Conservation (phyloP, 2,329 filamentous ascomycete genomes). For the Pseudogymnoascus sp. region DNA sequence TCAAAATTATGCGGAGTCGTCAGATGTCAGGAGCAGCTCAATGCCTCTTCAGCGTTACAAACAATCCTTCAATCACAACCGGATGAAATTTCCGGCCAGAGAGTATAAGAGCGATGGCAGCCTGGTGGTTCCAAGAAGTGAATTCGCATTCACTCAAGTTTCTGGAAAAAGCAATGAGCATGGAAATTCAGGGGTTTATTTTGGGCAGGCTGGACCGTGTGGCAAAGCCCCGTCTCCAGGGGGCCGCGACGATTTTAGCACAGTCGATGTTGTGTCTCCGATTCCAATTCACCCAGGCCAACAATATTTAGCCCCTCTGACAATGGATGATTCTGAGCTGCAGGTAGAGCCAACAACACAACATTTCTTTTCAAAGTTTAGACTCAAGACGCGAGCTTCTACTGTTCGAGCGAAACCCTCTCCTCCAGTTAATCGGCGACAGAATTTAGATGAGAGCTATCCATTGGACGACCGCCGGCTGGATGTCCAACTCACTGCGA, state of each 20-base stretch:
- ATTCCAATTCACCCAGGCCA: neutral
- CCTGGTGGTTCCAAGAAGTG: neutral
- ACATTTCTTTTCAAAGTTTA: slow-evolving; percentile 19
- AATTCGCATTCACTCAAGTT: neutral
- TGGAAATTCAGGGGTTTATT: neutral
- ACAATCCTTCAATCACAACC: neutral
- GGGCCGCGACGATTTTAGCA: neutral
- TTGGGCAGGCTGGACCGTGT: neutral
- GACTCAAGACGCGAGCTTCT: slow-evolving; percentile 20
- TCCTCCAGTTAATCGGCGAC: slow-evolving; percentile 15
- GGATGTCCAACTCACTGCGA: slow-evolving; percentile 11
- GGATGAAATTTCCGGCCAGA: neutral
- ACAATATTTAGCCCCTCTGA: neutral
- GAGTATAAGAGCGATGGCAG: neutral
- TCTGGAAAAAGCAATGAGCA: neutral
- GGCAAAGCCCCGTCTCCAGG: neutral
- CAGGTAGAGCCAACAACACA: slow-evolving; percentile 2
- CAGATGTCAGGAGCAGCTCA: neutral
- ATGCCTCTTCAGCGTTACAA: neutral
- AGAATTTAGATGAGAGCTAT: slow-evolving; percentile 21
- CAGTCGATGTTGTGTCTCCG: neutral
- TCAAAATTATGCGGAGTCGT: neutral
- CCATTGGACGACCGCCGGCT: slow-evolving; percentile 16
- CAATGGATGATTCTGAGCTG: neutral
- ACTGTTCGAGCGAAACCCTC: slow-evolving; percentile 13